phyloP scores from a whole-genome alignment of 2,329 filamentous ascomycete species.

The Xylaria sp. region DNA sequence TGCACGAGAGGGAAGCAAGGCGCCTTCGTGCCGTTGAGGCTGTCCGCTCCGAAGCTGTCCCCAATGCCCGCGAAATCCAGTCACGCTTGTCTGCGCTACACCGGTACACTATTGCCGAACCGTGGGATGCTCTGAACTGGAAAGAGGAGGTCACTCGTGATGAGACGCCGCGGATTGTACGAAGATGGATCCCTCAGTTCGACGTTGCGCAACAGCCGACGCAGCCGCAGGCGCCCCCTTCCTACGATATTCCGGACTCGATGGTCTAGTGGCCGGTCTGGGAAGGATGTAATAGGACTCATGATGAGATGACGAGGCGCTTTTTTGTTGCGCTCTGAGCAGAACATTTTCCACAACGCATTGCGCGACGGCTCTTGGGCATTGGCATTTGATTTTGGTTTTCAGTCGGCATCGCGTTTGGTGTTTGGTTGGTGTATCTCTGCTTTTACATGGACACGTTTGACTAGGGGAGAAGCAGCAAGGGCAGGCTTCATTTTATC shows the following conservation, averaged over 20 bases:
- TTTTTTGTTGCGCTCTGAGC: constrained; percentile 25
- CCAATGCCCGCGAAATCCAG: constrained; percentile 45
- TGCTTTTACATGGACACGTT: constrained; percentile 37
- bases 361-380: constrained; percentile 36
- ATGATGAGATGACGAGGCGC: constrained; percentile 35
- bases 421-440: constrained; percentile 40
- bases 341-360: constrained; percentile 33
- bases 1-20: constrained; percentile 63
- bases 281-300: constrained; percentile 24
- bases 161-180: constrained; percentile 50
- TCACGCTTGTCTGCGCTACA: constrained; percentile 45
- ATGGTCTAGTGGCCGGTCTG: constrained; percentile 38
- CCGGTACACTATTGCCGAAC: constrained; percentile 47
- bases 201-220: constrained; percentile 27
- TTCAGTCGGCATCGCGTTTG: constrained; percentile 42
- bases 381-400: constrained; percentile 36
- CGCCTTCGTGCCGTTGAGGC: constrained; percentile 55
- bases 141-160: constrained; percentile 50
- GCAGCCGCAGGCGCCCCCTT: constrained; percentile 28
- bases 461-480: constrained; percentile 21
- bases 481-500: constrained; percentile 8
- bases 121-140: constrained; percentile 58
- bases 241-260: constrained; percentile 34
- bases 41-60: constrained; percentile 45
- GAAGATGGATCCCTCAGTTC: constrained; percentile 52